Evolutionary conservation across 1,284 basidiomycete species (phyloP).

Genomic region (Cutaneotrichosporon mucoides): DNA sequence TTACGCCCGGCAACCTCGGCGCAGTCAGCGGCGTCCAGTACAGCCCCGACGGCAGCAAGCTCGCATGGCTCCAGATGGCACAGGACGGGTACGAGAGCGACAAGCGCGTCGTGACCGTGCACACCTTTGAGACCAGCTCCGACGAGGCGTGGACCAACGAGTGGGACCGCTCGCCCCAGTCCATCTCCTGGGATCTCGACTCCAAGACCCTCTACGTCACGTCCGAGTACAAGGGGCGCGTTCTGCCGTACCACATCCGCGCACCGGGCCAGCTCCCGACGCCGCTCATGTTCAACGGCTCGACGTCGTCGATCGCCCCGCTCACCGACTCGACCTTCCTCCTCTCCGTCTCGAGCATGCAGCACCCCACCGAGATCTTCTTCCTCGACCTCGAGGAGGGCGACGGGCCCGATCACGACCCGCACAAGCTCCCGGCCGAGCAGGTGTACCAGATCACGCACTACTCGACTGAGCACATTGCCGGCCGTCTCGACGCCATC

Average conservation of each 20-base stretch:
- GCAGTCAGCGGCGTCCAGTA: conserved; percentile 69
- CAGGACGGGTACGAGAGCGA: conserved; percentile 79
- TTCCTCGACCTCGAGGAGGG: conserved; percentile 39
- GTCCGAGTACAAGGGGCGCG: conserved; percentile 64
- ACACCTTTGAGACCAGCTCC: conserved; percentile 51
- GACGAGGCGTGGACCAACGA: conserved; percentile 55
- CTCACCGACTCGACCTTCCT: conserved; percentile 18
- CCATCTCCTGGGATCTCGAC: conserved; percentile 67
- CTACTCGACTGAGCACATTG: conserved; percentile 40
- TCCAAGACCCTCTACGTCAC: conserved; percentile 66
- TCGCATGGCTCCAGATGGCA: conserved; percentile 80
- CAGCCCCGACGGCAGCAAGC: conserved; percentile 62
- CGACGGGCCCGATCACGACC: conserved; percentile 39
- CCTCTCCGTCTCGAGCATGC: conserved; percentile 25
- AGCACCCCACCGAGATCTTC: conserved; percentile 25
- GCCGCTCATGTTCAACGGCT: conserved; percentile 37
- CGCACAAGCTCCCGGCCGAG: conserved; percentile 41
- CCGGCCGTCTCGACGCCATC: conserved; percentile 56
- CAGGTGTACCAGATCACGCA: conserved; percentile 62
- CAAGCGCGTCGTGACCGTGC: conserved; percentile 64
- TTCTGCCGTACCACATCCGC: conserved; percentile 44
- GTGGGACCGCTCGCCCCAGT: conserved; percentile 75
- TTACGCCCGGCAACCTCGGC: conserved; percentile 78
- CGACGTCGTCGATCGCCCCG: conserved; percentile 22
- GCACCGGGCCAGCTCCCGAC: conserved; percentile 34